A percentile compares a stretch with the other conserved stretches of the same genome.
phyloP scores from a whole-genome alignment of 768 basidiomycete species.

The Pisolithus albus region DNA sequence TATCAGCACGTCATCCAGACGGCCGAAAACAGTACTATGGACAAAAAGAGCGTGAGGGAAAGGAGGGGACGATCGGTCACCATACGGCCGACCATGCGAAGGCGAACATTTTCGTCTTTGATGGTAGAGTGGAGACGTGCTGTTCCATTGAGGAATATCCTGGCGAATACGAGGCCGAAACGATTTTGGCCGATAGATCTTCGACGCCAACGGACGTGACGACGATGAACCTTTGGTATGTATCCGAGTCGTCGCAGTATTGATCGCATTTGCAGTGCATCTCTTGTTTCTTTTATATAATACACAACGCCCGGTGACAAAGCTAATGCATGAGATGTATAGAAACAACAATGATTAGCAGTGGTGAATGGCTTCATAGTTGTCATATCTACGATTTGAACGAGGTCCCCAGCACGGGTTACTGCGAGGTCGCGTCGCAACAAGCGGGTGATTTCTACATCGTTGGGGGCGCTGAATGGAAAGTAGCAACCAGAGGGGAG shows the following conservation, averaged over 20 bases:
- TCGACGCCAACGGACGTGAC: constrained; percentile 50
- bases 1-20: constrained; percentile 20
- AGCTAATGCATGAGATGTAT: constrained; percentile 26
- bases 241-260: no score
- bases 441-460: no score
- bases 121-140: constrained; percentile 20
- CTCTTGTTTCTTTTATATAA: constrained; percentile 22
- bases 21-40: constrained; percentile 23
- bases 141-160: constrained; percentile 16
- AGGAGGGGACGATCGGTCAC: constrained; percentile 31
- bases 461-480: no score
- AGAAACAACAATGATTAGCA: constrained; percentile 29
- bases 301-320: constrained; percentile 32
- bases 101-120: constrained; percentile 60
- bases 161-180: constrained; percentile 34
- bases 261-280: constrained; percentile 5
- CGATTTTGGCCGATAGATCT: constrained; percentile 43
- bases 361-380: no score
- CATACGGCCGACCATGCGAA: constrained; percentile 55
- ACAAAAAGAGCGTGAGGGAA: no score
- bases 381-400: no score
- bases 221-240: no score
- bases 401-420: no score
- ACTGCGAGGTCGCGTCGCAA: no score
- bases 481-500: no score